Evolutionary conservation across 1,139 yeast species (phyloP), one percentile per base, ranked within the genome.

Genomic region (Blastobotrys apis): DNA sequence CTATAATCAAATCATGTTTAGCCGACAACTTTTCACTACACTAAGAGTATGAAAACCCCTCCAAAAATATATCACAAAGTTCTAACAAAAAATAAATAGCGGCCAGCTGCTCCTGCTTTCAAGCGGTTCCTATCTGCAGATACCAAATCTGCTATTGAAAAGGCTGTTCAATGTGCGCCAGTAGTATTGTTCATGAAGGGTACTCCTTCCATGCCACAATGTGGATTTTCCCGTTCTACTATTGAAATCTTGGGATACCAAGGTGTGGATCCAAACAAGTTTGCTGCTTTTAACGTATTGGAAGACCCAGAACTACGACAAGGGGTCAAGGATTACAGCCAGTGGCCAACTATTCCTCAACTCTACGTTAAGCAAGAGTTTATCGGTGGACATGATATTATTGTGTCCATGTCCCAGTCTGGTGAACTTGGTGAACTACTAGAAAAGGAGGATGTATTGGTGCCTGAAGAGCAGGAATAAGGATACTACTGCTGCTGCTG

Each of bases 201-300:
- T 32, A 94, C 98, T 1, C 99, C 99, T 1, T 97, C 90, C 60
- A 87, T 85, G 48, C 99, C 99, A 25, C 95, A 88, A 59, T 94
- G 99, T 72, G 98, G 99, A 1, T 94, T 94, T 62, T 88, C 97
- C 5, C 78, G 96, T 60, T 95, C 95, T 43, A 86, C 97, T 15
- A 90, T 94, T 55, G 94, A 87, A 63, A 77, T 88, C 39, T 75
- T 94, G 52, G 97, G 98, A 16, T 94, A 88, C 64, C 95, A 90
- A 64, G 98, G 98, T 47, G 97, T 94, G 26, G 97, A 94, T 65
- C 98, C 98, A 4, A 77, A 72, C 38, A 90, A 92, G 66, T 90
- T 94, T 67, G 97, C 97, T 38, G 98, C 98, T 30, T 94, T 84
- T 68, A 92, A 94, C 60, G 98, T 94, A 0, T 73, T 94, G 54